These are phyloP conservation scores for Rhodotorula sp. DNA, from an alignment of 1,284 basidiomycete species.

Conservation along the genomic window DNA sequence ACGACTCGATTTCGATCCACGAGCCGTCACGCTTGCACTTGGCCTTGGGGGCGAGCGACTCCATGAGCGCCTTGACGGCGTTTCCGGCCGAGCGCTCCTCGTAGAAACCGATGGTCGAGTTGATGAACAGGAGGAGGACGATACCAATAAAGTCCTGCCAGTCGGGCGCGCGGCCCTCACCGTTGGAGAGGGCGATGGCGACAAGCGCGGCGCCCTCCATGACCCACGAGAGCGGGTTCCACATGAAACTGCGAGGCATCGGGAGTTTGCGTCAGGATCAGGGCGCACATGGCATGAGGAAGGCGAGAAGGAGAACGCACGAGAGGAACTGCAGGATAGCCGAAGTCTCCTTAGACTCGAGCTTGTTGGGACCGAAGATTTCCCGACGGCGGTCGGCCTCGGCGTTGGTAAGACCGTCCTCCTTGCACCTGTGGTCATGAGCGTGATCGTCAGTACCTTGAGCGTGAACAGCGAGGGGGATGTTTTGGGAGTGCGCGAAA, in stretches of 20 bases:
- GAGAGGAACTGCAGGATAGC: constrained; percentile 81
- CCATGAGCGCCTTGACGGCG: constrained; percentile 98
- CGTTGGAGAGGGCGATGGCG: constrained; percentile 94
- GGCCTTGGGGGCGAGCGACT: constrained; percentile 96
- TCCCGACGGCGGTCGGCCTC: constrained; percentile 84
- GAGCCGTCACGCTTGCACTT: constrained; percentile 77
- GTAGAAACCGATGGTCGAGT: constrained; percentile 97
- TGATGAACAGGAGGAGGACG: constrained; percentile 83
- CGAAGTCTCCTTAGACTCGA: constrained; percentile 86
- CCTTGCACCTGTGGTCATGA: constrained; percentile 49
- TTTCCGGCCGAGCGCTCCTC: constrained; percentile 96
- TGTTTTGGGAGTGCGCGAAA: neutral
- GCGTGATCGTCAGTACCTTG: neutral
- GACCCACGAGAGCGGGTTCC: constrained; percentile 98
- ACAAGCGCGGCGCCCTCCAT: constrained; percentile 98
- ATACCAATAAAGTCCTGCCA: constrained; percentile 99
- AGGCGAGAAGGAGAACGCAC: constrained; percentile 16
- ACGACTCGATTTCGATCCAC: constrained; percentile 78
- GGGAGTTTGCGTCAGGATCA: neutral
- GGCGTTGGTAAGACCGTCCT: constrained; percentile 70
- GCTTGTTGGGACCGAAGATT: constrained; percentile 94
- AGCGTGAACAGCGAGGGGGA: neutral
- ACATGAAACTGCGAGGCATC: constrained; percentile 67
- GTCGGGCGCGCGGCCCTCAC: constrained; percentile 78
- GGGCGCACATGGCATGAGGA: neutral